Percentiles rank a stretch among this genome's conserved stretches.
phyloP scores from a whole-genome alignment of 208 protist species.

The Acanthamoeba castellanii region DNA sequence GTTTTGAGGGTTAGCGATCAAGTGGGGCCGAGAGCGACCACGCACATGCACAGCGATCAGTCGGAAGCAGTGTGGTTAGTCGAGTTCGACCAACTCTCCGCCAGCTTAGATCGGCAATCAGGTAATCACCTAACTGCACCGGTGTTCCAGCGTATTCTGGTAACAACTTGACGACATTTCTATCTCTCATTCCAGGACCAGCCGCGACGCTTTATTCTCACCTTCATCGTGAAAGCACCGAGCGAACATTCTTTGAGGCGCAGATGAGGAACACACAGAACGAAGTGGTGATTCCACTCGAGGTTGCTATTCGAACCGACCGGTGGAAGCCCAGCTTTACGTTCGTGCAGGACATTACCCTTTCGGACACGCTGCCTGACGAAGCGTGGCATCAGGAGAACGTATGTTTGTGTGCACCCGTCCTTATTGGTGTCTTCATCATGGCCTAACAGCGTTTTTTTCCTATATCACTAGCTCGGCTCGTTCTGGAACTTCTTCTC shows the following conservation, averaged over 20 bases:
- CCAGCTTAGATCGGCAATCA: slow-evolving; percentile 16
- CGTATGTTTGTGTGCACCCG: background rate
- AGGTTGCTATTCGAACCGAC: slow-evolving; percentile 15
- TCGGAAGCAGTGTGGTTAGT: slow-evolving; percentile 42
- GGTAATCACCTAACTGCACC: background rate
- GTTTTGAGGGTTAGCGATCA: slow-evolving; percentile 48
- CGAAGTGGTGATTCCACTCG: slow-evolving; percentile 59
- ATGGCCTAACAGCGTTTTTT: background rate
- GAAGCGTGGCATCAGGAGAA: background rate
- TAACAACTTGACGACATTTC: background rate
- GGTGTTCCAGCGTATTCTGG: background rate
- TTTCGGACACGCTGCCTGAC: slow-evolving; percentile 50
- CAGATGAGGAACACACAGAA: slow-evolving; percentile 74
- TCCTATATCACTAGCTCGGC: background rate
- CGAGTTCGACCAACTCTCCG: slow-evolving; percentile 70
- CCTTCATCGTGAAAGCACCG: background rate
- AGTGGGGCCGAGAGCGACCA: slow-evolving; percentile 7
- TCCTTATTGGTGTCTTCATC: background rate
- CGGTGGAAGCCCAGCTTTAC: slow-evolving; percentile 65
- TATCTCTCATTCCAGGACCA: background rate
- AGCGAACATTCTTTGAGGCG: slow-evolving; percentile 63
- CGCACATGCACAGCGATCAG: slow-evolving; percentile 67
- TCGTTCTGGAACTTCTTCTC: slow-evolving; percentile 72
- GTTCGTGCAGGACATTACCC: slow-evolving; percentile 51
- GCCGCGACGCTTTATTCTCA: background rate